Evolutionary conservation across 257 asterid species (phyloP), one percentile per base, ranked within the genome.

Genomic region (Marsdenia floribunda): DNA sequence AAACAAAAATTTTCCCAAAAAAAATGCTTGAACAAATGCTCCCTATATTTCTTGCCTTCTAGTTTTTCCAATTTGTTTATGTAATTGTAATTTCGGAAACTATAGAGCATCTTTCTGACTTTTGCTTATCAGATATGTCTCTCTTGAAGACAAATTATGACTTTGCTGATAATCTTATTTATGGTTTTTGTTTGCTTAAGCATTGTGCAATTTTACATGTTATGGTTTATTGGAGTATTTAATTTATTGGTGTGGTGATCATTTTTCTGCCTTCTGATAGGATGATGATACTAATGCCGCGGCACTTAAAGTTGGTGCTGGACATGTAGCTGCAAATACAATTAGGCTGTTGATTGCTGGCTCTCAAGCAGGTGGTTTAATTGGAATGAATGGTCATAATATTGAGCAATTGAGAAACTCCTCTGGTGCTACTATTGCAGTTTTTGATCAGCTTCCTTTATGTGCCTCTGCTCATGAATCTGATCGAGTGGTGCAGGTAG

Each of bases 381-480:
- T 95, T 76, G 99, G 99, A 64, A 87, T 88, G 63, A 90, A 94
- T 18, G 99, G 99, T 83, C 98, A 87, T 80, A 92, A 92, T 79
- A 92, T 95, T 75, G 99, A 88, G 84, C 90, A 82, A 74, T 82
- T 95, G 84, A 90, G 99, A 86, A 89, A 80, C 82, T 80, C 90
- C 47, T 90, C 98, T 2, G 98, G 94, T 74, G 96, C 97, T 70
- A 80, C 83, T 61, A 85, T 95, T 75, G 80, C 90, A n/a, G 90
- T 95, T 87, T 94, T 87, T 79, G 87, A 83, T 78, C 98, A 95
- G 86, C 70, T 95, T 80, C 97, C 99, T 77, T 88, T 96, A 37
- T 92, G 97, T 87, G 99, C 99, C 58, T 89, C 98, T 54, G 93
- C 94, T 22, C 93, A 90, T 75, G 99, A 95, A 82, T 87, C 98